These are phyloP conservation scores for Canariomyces notabilis DNA, from an alignment of 2,329 filamentous ascomycete genomes.

Conservation along the genomic window DNA sequence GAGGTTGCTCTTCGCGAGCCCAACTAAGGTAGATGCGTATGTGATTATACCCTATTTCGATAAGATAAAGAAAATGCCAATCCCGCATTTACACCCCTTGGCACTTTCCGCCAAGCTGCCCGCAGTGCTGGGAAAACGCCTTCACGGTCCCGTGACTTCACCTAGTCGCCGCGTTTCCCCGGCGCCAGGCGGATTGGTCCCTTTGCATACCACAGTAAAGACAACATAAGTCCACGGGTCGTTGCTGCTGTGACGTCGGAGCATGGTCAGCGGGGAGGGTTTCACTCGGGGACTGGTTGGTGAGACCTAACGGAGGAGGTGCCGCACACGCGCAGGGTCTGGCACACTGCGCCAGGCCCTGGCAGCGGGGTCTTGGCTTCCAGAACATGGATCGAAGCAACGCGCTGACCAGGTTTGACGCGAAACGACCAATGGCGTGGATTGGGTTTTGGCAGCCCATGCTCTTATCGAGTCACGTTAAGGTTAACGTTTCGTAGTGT, in stretches of 20 bases:
- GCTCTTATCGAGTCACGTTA: too few species aligned
- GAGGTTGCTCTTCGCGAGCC: too few species aligned
- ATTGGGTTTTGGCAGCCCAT: slow-evolving; percentile 2
- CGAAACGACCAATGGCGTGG: slow-evolving; percentile 3
- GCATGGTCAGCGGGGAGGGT: not conserved
- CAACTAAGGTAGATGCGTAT: too few species aligned
- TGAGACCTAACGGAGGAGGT: slow-evolving; percentile 2
- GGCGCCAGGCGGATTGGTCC: too few species aligned
- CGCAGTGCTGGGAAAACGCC: not conserved
- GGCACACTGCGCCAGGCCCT: slow-evolving; percentile 17
- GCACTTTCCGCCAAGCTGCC: not conserved
- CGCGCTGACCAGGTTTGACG: slow-evolving; percentile 2
- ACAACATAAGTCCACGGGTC: not conserved
- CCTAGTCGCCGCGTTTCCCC: not conserved
- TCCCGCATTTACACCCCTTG: too few species aligned
- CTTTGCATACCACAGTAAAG: too few species aligned
- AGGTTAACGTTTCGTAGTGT: too few species aligned
- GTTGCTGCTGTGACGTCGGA: not conserved
- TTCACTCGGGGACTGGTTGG: not conserved
- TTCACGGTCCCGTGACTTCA: not conserved
- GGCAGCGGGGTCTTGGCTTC: slow-evolving; percentile 16
- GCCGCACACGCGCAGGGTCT: slow-evolving; percentile 13
- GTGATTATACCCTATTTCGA: too few species aligned
- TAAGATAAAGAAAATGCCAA: not conserved
- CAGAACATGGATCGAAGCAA: slow-evolving; percentile 16